Evolutionary conservation across 1,139 yeast genomes (phyloP), one percentile per base, ranked within the genome.

Genomic region (Casaregolazyma lundiana): DNA sequence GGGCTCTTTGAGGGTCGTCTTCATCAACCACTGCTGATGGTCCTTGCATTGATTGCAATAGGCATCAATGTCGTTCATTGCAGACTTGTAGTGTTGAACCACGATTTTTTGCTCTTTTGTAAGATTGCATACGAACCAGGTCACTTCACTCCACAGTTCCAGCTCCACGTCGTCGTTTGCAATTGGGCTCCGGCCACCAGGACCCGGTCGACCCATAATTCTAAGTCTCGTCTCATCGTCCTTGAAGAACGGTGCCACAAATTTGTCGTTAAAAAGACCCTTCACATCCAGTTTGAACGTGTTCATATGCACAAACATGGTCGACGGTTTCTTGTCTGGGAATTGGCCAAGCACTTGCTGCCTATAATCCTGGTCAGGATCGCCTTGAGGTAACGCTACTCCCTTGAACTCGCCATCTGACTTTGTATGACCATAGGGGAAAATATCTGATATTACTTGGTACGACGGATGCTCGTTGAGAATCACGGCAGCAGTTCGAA

Each of bases 401-500:
- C 86, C 86, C 16, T 71, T 62, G 57, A 76, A 81, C 22, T 70
- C 71, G 2, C 57, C 68, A 48, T 77, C 71, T 6, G 43, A 34
- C 19, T 44, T 35, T 11, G 36, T 34, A 52, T 72, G 71, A 3
- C 84, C 85, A 56, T 76, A 68, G 0, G 84, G 81, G 50, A 70
- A 69, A 39, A 77, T 62, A 52, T 77, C 77, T 51, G 68, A 72
- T 41, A 77, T 75, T n/a, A 85, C 88, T 63, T 84, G 90, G 59
- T 86, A 84, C 53, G 70, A 82, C 1, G 77, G 71, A 20, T 41
- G 38, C 43, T 79, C 75, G 6, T 70, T 67, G 46, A 83, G 66
- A 1, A 84, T 86, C 39, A 76, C 75, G 0, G 94, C 82, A 0
- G 92, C 90, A 0, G 95, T 90, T 46, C 85, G 69, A 59, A 85